Conservation (phyloP, 441 rosid species). For the Erodium chrysanthum region DNA sequence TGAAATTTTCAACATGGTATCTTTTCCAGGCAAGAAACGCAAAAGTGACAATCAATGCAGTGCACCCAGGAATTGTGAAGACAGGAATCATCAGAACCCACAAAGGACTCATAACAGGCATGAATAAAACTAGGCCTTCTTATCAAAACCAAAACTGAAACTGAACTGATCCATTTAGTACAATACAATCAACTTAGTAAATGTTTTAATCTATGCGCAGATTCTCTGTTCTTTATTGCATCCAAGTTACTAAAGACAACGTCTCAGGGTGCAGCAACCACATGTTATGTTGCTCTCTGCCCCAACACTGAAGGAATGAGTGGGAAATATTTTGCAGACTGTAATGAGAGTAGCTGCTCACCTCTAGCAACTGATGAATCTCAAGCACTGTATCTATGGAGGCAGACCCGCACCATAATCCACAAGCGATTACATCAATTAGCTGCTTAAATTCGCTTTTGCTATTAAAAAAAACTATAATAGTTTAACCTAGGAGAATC, state of each 20-base stretch:
- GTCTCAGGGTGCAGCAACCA: slow-evolving; percentile 83
- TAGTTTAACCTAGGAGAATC: background rate
- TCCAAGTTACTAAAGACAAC: slow-evolving; percentile 72
- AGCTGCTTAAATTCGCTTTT: background rate
- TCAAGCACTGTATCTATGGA: slow-evolving; percentile 53
- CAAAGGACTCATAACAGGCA: slow-evolving; percentile 70
- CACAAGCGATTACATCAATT: slow-evolving; percentile 34
- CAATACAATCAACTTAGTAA: background rate
- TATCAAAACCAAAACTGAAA: background rate
- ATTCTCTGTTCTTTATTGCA: slow-evolving; percentile 75
- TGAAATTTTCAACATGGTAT: background rate
- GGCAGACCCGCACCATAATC: slow-evolving; percentile 41
- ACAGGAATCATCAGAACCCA: slow-evolving; percentile 85
- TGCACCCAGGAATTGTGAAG: slow-evolving; percentile 89
- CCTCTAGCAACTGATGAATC: slow-evolving; percentile 56
- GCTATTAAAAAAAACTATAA: background rate
- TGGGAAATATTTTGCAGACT: slow-evolving; percentile 82
- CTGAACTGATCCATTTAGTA: background rate
- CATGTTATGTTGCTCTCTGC: slow-evolving; percentile 74
- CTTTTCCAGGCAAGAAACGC: slow-evolving; percentile 58
- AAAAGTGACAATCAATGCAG: slow-evolving; percentile 65
- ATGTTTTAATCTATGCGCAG: slow-evolving; percentile 30
- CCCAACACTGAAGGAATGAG: slow-evolving; percentile 40
- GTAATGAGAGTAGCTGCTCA: slow-evolving; percentile 60
- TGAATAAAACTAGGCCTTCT: background rate